Evolutionary conservation across 306 rosid species (phyloP).

Genomic region (Acacia melanoxylon): DNA sequence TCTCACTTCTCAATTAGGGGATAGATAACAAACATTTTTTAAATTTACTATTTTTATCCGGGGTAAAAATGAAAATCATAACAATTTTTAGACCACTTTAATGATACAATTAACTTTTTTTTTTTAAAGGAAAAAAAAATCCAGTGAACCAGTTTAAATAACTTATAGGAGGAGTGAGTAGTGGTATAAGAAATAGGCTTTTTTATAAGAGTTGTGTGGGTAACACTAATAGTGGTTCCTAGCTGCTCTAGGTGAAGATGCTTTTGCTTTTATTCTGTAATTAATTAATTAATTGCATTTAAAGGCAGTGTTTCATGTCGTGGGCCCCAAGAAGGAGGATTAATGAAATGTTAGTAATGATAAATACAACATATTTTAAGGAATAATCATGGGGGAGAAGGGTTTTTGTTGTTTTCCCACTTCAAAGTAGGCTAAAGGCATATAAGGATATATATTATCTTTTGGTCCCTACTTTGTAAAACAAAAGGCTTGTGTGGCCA

Average conservation of each 20-base stretch:
- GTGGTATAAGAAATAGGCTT: background rate
- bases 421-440: constrained; percentile 29
- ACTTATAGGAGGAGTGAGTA: no score
- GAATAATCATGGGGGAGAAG: background rate
- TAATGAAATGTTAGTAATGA: constrained; percentile 6
- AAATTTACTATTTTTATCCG: no score
- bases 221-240: background rate
- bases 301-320: constrained; percentile 6
- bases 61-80: no score
- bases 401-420: constrained; percentile 5
- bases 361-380: constrained; percentile 11
- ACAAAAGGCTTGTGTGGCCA: constrained; percentile 47
- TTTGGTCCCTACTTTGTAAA: constrained; percentile 61
- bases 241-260: background rate
- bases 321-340: constrained; percentile 23
- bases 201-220: background rate
- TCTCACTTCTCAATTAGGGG: no score
- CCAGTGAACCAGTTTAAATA: no score
- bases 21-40: no score
- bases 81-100: no score
- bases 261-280: background rate
- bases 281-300: background rate
- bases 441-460: constrained; percentile 8
- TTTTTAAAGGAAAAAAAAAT: no score
- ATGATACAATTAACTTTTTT: no score